Evolutionary conservation across 768 basidiomycete genomes (phyloP).

Genomic region (Termitomyces sp.): DNA sequence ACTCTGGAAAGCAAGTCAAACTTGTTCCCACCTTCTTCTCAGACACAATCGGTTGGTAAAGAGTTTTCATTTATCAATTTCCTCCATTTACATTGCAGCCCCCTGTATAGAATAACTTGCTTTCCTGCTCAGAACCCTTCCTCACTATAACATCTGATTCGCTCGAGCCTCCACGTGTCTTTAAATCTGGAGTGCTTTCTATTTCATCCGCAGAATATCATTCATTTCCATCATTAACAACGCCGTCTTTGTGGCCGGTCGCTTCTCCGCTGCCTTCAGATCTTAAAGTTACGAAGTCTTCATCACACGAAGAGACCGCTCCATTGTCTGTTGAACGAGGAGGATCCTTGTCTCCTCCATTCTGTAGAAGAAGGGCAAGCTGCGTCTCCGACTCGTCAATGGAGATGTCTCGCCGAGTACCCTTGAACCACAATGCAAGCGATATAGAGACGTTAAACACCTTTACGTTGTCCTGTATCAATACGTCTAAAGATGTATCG

Average conservation of each 20-base stretch:
- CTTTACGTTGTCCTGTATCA: background rate
- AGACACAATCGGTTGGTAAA: background rate
- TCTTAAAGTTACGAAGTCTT: background rate
- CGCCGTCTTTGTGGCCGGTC: background rate
- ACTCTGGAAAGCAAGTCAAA: background rate
- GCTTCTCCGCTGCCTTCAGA: background rate
- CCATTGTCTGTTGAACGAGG: background rate
- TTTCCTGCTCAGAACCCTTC: background rate
- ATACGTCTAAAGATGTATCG: conserved; percentile 8
- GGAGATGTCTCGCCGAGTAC: background rate
- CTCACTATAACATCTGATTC: background rate
- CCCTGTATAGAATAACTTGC: background rate
- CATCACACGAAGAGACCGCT: background rate
- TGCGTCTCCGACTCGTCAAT: background rate
- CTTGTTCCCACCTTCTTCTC: background rate
- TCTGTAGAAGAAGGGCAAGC: background rate
- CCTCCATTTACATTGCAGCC: background rate
- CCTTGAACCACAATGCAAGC: background rate
- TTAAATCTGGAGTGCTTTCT: conserved; percentile 9
- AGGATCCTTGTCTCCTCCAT: background rate
- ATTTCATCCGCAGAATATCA: background rate
- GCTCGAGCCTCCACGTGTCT: background rate
- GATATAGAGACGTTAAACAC: background rate
- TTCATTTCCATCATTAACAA: background rate
- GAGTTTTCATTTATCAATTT: background rate